A percentile compares a stretch with the other conserved stretches of the same genome.
These are phyloP conservation scores for Phalaenopsis aphrodite DNA, from an alignment of 106 monocot genomes.

Conservation along the genomic window DNA sequence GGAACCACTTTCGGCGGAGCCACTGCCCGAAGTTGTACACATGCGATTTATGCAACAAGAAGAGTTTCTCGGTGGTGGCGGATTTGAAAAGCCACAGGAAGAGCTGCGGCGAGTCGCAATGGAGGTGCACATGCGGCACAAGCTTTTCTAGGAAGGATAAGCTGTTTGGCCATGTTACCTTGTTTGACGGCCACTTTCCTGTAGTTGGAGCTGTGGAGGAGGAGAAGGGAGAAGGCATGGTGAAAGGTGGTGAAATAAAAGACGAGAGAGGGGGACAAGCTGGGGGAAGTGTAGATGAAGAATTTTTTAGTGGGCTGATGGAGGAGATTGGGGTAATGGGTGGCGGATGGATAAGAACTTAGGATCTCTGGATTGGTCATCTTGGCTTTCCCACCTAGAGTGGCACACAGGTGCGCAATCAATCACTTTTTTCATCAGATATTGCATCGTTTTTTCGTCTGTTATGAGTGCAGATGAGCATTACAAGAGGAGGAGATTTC, in stretches of 20 bases:
- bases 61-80: conserved; percentile 51
- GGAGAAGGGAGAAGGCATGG: conserved; percentile 6
- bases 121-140: conserved; percentile 70
- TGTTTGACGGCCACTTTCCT: conserved; percentile 56
- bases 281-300: conserved; percentile 9
- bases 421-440: not conserved
- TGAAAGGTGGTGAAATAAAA: not conserved
- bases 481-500: too few relatives aligned
- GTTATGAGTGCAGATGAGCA: too few relatives aligned
- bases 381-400: not conserved
- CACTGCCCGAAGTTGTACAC: conserved; percentile 59
- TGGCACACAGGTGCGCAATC: not conserved
- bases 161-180: conserved; percentile 57
- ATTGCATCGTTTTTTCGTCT: not conserved
- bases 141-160: conserved; percentile 75
- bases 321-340: conserved; percentile 11
- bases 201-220: conserved; percentile 9
- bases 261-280: conserved; percentile 3
- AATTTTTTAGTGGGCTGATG: conserved; percentile 20
- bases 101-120: conserved; percentile 43
- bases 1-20: conserved; percentile 55
- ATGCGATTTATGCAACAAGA: conserved; percentile 44
- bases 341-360: not conserved
- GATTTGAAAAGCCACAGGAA: conserved; percentile 51
- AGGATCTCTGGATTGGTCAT: not conserved